These are phyloP conservation scores for Articulospora tetracladia DNA, from an alignment of 495 filamentous ascomycete species.

Conservation along the genomic window DNA sequence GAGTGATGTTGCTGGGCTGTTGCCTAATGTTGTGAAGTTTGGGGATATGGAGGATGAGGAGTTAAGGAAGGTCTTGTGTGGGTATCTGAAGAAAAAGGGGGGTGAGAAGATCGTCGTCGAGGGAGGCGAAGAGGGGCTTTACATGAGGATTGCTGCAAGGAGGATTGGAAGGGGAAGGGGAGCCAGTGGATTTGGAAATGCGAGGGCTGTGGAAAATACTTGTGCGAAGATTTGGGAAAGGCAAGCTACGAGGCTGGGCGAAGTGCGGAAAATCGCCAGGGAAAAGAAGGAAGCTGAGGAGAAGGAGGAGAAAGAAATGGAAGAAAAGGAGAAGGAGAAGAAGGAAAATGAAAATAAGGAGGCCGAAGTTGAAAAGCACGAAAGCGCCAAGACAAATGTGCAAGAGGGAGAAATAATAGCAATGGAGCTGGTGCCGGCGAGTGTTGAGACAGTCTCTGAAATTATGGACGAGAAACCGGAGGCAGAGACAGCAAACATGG, in stretches of 20 bases:
- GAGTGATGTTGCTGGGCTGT: constrained; percentile 56
- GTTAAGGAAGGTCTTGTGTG: constrained; percentile 45
- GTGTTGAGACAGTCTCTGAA: background rate
- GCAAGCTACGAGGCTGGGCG: constrained; percentile 52
- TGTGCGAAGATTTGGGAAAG: constrained; percentile 49
- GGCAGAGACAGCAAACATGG: too few species aligned
- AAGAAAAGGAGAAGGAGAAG: background rate
- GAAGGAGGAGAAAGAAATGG: constrained; percentile 43
- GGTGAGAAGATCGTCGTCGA: constrained; percentile 52
- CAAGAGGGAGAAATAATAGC: too few species aligned
- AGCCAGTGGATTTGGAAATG: constrained; percentile 69
- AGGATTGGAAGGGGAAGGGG: constrained; percentile 60
- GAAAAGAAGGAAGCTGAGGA: constrained; percentile 15
- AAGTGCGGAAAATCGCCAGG: constrained; percentile 27
- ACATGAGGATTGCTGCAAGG: constrained; percentile 57
- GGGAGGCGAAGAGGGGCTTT: constrained; percentile 56
- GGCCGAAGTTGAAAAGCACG: constrained; percentile 41
- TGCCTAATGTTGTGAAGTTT: constrained; percentile 63
- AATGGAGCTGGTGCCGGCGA: too few species aligned
- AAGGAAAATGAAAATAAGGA: constrained; percentile 32
- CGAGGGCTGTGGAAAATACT: constrained; percentile 60
- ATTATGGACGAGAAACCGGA: too few species aligned
- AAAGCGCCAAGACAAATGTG: too few species aligned
- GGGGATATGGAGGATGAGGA: constrained; percentile 66
- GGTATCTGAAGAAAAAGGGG: constrained; percentile 12